Evolutionary conservation across 148 eudicot genomes (phyloP).

Genomic region (Fagopyrum esculentum): DNA sequence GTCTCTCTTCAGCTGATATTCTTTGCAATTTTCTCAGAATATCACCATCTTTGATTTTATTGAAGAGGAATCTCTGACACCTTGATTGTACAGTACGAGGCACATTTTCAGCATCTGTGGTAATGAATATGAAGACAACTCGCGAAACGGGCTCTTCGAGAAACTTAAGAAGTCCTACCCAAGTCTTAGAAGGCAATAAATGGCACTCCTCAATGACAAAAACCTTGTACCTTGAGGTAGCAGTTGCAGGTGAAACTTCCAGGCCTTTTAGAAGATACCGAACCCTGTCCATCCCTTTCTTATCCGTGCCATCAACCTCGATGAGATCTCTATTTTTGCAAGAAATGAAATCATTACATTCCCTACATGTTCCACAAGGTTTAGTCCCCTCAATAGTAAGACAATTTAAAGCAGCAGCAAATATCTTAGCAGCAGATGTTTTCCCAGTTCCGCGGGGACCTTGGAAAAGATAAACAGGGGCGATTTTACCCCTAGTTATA

Average conservation of each 20-base stretch:
- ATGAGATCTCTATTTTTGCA: constrained; percentile 54
- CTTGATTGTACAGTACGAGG: constrained; percentile 79
- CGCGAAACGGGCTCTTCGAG: constrained; percentile 70
- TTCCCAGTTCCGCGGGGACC: constrained; percentile 99
- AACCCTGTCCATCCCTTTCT: constrained; percentile 62
- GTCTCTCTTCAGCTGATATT: constrained; percentile 66
- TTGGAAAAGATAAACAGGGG: constrained; percentile 85
- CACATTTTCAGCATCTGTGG: constrained; percentile 84
- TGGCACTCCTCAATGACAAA: constrained; percentile 84
- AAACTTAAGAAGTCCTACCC: constrained; percentile 76
- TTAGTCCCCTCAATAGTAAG: constrained; percentile 68
- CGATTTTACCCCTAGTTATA: constrained; percentile 60
- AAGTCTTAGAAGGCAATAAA: constrained; percentile 71
- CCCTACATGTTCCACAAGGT: constrained; percentile 90
- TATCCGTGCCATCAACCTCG: constrained; percentile 74
- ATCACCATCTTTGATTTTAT: constrained; percentile 74
- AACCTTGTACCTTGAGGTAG: constrained; percentile 45
- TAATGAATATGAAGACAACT: constrained; percentile 69
- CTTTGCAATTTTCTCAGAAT: constrained; percentile 62
- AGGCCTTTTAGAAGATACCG: constrained; percentile 53
- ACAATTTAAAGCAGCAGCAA: constrained; percentile 88
- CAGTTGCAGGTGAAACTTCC: constrained; percentile 36
- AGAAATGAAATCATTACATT: constrained; percentile 70
- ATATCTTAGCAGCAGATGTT: constrained; percentile 78
- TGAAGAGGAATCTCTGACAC: constrained; percentile 79